phyloP scores from a whole-genome alignment of 2,329 filamentous ascomycete genomes.

The Fusarium scirpi region DNA sequence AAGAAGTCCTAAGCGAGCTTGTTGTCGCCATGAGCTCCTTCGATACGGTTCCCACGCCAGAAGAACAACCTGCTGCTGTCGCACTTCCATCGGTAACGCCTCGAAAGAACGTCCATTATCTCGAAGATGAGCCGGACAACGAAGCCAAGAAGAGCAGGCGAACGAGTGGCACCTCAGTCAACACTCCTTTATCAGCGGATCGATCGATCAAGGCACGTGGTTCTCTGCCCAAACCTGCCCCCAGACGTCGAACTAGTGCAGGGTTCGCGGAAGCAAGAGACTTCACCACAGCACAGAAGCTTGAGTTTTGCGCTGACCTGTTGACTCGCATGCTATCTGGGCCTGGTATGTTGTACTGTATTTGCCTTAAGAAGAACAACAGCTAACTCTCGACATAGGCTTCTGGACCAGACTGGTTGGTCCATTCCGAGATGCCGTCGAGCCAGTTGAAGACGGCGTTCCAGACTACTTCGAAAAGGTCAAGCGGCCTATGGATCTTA shows the following conservation, averaged over 20 bases:
- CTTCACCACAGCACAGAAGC: constrained; percentile 58
- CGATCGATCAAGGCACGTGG: constrained; percentile 49
- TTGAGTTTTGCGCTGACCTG: constrained; percentile 70
- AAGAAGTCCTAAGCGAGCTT: constrained; percentile 72
- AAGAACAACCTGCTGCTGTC: constrained; percentile 32
- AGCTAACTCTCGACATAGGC: constrained; percentile 54
- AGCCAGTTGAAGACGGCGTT: constrained; percentile 67
- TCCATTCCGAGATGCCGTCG: constrained; percentile 70
- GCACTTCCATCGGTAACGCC: constrained; percentile 38
- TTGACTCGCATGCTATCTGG: constrained; percentile 71
- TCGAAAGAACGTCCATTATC: constrained; percentile 63
- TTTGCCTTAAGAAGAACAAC: neutral
- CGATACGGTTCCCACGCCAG: constrained; percentile 55
- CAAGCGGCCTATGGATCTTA: constrained; percentile 71
- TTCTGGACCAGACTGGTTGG: constrained; percentile 76
- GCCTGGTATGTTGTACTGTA: constrained; percentile 59
- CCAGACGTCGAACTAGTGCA: constrained; percentile 53
- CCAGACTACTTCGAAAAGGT: constrained; percentile 72
- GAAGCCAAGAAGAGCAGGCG: constrained; percentile 61
- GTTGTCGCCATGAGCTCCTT: constrained; percentile 72
- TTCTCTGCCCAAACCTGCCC: constrained; percentile 50
- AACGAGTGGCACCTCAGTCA: constrained; percentile 42
- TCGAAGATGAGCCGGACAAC: constrained; percentile 59
- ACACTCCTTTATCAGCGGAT: constrained; percentile 27
- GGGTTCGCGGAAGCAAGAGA: constrained; percentile 49